Base-by-base conservation (phyloP, 495 filamentous ascomycete genomes). In the Trichodelitschia bisporula region DNA sequence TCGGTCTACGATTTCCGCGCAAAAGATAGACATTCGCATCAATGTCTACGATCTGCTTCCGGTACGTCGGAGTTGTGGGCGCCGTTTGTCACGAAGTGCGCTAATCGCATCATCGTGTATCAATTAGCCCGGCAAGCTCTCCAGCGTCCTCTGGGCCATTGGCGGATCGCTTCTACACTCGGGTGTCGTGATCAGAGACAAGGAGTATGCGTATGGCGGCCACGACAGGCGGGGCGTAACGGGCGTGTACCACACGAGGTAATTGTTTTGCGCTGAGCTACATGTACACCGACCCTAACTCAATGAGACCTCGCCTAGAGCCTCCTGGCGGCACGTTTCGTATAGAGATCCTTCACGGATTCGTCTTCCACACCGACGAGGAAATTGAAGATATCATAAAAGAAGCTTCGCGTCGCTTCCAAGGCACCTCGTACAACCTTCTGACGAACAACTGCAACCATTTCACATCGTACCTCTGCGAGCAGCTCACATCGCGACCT, bases 371-470 rank as follows among this genome's bases (percentile, higher is more conserved):
- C 2, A 47, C 64, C 1, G 54, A 62, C 9, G 43, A 53, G 26
- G 72, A 82, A 46, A 71, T 82, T 37, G 66, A 77, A 17, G 40
- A 50, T 15, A 66, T 72, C 24, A 59, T 84, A 10, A 58, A 56
- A 37, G 59, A 66, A 32, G 40, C 43, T 27, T 6, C 30, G 8
- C 27, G 6, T 24, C 21, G 6, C 21, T 84, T 79, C 39, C 54
- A 61, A 16, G 77, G 77, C 11, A 65, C 66, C 1, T 53, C 56
- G 8, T 84, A 83, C 46, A 79, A 79, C 38, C 56, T 84, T 4
- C 57, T 84, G 16, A 75, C 67, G 15, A 63, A 64, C 28, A 84
- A 84, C 43, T 84, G 77, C 55, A 82, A 83, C 40, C 76, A 82
- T 41, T 82, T 82, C 48, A 77, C 77, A 6, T 61, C 58, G 16